phyloP scores from a whole-genome alignment of 2,329 filamentous ascomycete species.

The Hymenoscyphus linearis region DNA sequence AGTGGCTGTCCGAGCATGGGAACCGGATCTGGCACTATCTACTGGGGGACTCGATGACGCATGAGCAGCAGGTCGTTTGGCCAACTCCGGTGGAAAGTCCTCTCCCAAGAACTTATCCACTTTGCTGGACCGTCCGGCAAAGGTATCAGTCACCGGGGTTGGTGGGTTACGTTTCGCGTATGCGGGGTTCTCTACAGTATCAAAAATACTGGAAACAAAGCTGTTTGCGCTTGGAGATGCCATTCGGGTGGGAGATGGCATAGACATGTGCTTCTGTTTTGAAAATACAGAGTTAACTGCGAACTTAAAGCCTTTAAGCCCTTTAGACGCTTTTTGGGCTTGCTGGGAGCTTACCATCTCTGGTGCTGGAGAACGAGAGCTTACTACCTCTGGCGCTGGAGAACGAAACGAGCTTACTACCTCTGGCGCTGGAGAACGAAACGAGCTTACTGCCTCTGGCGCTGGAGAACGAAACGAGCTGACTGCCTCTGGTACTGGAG shows the following conservation, averaged over 20 bases:
- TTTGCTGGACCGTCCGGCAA: background rate
- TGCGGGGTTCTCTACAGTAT: constrained; percentile 6
- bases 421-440: constrained; percentile 5
- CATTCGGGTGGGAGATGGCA: background rate
- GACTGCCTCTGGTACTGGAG: constrained; percentile 5
- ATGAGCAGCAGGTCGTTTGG: background rate
- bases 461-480: constrained; percentile 4
- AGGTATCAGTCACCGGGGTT: background rate
- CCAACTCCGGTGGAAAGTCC: background rate
- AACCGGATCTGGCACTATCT: constrained; percentile 1
- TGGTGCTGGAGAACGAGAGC: constrained; percentile 6
- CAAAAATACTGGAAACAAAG: constrained; percentile 9
- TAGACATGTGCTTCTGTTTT: constrained; percentile 4
- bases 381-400: constrained; percentile 5
- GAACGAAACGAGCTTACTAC: constrained; percentile 2
- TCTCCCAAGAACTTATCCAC: constrained; percentile 10
- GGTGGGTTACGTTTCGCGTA: background rate
- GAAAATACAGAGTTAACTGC: constrained; percentile 11
- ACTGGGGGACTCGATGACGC: background rate
- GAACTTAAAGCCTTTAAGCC: constrained; percentile 9
- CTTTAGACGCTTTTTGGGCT: constrained; percentile 5
- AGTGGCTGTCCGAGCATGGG: constrained; percentile 15
- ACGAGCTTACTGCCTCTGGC: constrained; percentile 2
- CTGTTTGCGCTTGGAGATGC: constrained; percentile 2
- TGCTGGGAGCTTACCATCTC: constrained; percentile 1